A percentile compares a stretch with the other conserved stretches of the same genome.
These are phyloP conservation scores for Vitis rotundifolia DNA, from an alignment of 164 flowering plant species.

Conservation along the genomic window DNA sequence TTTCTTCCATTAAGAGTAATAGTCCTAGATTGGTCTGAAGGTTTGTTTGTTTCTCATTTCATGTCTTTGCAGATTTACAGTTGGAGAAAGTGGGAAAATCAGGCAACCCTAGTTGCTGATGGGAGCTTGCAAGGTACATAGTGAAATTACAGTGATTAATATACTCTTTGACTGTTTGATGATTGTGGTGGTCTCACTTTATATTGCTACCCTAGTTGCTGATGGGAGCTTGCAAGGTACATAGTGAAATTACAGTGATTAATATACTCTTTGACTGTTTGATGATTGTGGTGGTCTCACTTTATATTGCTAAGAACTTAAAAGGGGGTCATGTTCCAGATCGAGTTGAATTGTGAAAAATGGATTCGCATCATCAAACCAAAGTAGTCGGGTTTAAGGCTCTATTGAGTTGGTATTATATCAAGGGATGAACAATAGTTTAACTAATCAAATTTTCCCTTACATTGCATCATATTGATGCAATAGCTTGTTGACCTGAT, in stretches of 20 bases:
- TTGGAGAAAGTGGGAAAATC: slow-evolving; percentile 94
- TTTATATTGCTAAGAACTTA: slow-evolving; percentile 15
- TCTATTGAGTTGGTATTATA: too few relatives aligned
- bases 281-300: too few relatives aligned
- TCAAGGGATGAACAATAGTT: not conserved
- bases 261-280: not conserved
- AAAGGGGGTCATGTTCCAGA: too few relatives aligned
- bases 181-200: too few relatives aligned
- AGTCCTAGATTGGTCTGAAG: not conserved
- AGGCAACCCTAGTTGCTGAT: slow-evolving; percentile 35
- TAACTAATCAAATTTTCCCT: not conserved
- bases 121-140: slow-evolving; percentile 58
- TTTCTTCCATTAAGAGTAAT: not conserved
- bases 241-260: not conserved
- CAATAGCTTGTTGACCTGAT: not conserved
- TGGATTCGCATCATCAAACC: too few relatives aligned
- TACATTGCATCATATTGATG: not conserved
- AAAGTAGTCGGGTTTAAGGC: too few relatives aligned
- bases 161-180: too few relatives aligned
- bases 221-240: slow-evolving; percentile 62
- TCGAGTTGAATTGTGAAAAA: too few relatives aligned
- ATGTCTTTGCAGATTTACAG: slow-evolving; percentile 68
- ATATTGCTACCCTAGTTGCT: slow-evolving; percentile 31
- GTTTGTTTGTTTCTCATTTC: not conserved
- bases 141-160: not conserved